These are phyloP conservation scores for Sphaerobolus stellatus DNA, from an alignment of 1,284 basidiomycete species.

Conservation along the genomic window DNA sequence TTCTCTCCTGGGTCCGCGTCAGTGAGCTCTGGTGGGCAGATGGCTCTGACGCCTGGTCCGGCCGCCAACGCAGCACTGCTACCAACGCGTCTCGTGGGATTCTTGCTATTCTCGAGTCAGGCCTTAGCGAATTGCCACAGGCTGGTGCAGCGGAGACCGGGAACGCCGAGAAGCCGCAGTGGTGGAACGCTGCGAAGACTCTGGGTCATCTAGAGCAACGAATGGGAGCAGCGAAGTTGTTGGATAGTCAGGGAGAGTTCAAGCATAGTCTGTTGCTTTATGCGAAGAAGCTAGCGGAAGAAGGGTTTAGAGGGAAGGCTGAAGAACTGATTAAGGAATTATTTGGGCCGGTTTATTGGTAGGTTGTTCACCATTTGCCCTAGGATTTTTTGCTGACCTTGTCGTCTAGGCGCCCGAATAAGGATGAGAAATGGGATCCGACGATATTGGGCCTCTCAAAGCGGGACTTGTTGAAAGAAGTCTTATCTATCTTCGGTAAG, in stretches of 20 bases:
- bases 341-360: conserved; percentile 86
- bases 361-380: conserved; percentile 26
- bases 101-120: conserved; percentile 54
- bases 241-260: conserved; percentile 84
- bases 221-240: conserved; percentile 64
- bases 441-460: conserved; percentile 69
- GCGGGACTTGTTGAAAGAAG: conserved; percentile 77
- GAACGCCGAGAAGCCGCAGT: conserved; percentile 44
- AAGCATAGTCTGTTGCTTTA: conserved; percentile 73
- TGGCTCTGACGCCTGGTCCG: conserved; percentile 79
- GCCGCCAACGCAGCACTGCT: conserved; percentile 51
- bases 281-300: conserved; percentile 80
- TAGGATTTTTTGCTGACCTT: conserved; percentile 3
- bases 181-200: conserved; percentile 78
- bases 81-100: conserved; percentile 46
- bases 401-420: conserved; percentile 59
- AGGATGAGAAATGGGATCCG: conserved; percentile 65
- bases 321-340: conserved; percentile 87
- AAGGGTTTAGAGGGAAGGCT: conserved; percentile 80
- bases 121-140: conserved; percentile 47
- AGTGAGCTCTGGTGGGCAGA: conserved; percentile 79
- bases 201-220: conserved; percentile 83
- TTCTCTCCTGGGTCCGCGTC: conserved; percentile 70
- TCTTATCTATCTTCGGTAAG: conserved; percentile 71
- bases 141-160: conserved; percentile 29